Conservation (phyloP, 2,329 filamentous ascomycete species). For the Trichophyton benhamiae region DNA sequence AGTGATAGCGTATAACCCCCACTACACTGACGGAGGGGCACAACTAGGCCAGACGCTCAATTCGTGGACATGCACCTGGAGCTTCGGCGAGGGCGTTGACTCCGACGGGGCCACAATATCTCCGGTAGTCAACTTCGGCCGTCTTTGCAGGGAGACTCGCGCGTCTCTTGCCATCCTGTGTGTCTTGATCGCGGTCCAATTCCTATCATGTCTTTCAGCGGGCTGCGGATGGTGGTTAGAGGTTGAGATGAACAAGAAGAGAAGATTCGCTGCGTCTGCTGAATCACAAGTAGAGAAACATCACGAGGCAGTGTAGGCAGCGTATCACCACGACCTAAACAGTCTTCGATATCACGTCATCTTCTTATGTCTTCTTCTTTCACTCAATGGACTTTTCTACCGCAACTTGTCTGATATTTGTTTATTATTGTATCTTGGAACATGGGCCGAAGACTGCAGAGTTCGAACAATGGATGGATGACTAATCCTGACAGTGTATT, state of each 20-base stretch:
- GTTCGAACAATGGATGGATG: too few species aligned
- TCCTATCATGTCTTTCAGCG: not conserved
- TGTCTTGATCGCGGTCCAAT: conserved; percentile 21
- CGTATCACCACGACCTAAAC: not conserved
- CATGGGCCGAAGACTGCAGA: too few species aligned
- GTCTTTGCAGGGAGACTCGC: conserved; percentile 27
- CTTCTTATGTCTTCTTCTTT: not conserved
- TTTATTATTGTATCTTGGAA: too few species aligned
- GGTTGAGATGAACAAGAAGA: conserved; percentile 15
- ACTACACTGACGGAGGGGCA: conserved; percentile 20
- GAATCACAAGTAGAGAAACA: conserved; percentile 5
- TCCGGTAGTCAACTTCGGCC: conserved; percentile 25
- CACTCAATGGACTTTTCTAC: too few species aligned
- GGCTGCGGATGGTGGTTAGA: conserved; percentile 15
- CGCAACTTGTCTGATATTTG: too few species aligned
- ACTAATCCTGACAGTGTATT: too few species aligned
- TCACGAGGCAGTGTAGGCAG: not conserved
- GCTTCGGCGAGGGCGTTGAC: conserved; percentile 13
- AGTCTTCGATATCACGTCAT: not conserved
- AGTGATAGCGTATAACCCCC: conserved; percentile 20
- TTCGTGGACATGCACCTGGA: conserved; percentile 33
- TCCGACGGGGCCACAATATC: conserved; percentile 13
- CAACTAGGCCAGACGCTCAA: conserved; percentile 26
- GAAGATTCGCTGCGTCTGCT: not conserved
- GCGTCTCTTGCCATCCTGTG: conserved; percentile 28